Percentiles rank a stretch among this genome's conserved stretches.
phyloP scores from a whole-genome alignment of 2,329 filamentous ascomycete genomes.

The Calonectria leucothoes region DNA sequence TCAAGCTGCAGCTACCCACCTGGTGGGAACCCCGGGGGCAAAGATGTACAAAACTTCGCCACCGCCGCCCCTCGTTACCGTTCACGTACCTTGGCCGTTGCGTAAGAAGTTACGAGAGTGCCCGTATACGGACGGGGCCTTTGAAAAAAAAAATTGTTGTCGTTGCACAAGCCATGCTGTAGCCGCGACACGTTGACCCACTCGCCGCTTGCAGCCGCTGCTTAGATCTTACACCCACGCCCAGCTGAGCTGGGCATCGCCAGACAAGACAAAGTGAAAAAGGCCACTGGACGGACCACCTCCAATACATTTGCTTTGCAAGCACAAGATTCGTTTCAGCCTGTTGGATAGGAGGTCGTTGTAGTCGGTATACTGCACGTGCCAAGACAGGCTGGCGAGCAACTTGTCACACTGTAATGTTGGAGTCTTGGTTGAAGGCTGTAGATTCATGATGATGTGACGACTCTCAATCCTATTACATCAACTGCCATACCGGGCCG shows the following conservation, averaged over 20 bases:
- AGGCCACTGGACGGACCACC: neutral
- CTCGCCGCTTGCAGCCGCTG: neutral
- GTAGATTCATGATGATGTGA: neutral
- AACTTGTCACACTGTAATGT: neutral
- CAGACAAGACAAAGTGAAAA: neutral
- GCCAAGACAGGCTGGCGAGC: neutral
- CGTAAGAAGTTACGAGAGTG: neutral
- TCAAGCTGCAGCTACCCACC: conserved; percentile 6
- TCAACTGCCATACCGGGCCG: neutral
- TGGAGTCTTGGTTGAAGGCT: neutral
- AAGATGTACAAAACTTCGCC: neutral
- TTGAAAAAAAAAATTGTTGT: neutral
- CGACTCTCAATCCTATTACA: neutral
- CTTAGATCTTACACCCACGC: neutral
- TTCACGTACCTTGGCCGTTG: neutral
- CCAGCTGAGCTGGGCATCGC: neutral
- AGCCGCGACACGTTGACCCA: neutral
- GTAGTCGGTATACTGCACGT: neutral
- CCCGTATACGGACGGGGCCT: neutral
- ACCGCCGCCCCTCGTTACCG: neutral
- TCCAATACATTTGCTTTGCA: no score
- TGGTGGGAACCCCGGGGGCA: conserved; percentile 2
- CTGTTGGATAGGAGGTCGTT: neutral
- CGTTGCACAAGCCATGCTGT: neutral
- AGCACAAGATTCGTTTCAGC: neutral